Conservation (phyloP, 176 grass and related monocot species). For the Alopecurus myosuroides region DNA sequence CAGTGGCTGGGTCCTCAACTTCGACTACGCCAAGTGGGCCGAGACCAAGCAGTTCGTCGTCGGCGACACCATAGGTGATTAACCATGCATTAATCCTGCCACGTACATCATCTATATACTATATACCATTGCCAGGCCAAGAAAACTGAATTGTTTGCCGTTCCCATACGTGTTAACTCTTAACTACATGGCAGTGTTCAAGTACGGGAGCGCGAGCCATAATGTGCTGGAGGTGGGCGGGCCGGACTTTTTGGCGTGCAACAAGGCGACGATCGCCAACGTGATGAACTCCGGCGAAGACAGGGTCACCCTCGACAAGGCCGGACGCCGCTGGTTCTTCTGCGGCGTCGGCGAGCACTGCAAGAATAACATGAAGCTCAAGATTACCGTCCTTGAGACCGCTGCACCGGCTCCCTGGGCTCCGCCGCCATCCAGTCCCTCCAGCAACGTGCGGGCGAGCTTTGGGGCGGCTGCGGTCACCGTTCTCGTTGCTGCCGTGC, state of each 20-base stretch:
- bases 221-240: slow-evolving; percentile 31
- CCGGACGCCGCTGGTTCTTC: slow-evolving; percentile 40
- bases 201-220: slow-evolving; percentile 21
- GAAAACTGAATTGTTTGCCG: neutral
- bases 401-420: neutral
- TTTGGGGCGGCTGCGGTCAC: neutral
- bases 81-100: neutral
- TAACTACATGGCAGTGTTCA: slow-evolving; percentile 56
- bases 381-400: slow-evolving; percentile 15
- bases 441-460: neutral
- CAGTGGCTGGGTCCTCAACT: slow-evolving; percentile 14
- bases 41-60: slow-evolving; percentile 35
- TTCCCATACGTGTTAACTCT: too few species aligned
- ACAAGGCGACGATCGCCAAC: neutral
- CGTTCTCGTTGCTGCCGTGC: neutral
- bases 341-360: slow-evolving; percentile 39
- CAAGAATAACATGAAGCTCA: slow-evolving; percentile 31
- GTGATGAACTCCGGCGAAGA: slow-evolving; percentile 13
- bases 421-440: neutral
- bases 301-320: slow-evolving; percentile 8
- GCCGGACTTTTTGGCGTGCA: slow-evolving; percentile 29
- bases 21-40: slow-evolving; percentile 43
- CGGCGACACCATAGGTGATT: slow-evolving; percentile 51
- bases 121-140: too few species aligned
- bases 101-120: neutral